Base-by-base conservation (phyloP, 1,284 basidiomycete species). In the Cystobasidium sp. region DNA sequence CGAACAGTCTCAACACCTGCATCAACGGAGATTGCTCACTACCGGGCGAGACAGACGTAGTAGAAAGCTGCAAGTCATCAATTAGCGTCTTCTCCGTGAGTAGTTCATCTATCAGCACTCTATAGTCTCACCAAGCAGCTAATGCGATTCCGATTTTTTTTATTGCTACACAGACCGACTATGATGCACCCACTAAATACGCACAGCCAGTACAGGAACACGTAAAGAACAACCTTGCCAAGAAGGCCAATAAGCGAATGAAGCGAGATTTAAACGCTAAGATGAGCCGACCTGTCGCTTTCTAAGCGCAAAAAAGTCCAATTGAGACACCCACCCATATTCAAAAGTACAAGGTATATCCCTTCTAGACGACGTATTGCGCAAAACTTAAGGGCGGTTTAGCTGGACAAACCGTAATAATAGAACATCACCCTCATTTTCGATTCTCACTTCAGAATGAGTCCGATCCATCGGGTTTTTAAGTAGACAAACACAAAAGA, bases 1-100 rank as follows among this genome's bases (percentile, higher is more conserved):
- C n/a, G n/a, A n/a, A n/a, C n/a, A 78, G 78, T 22, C 10, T 80
- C 39, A 80, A 81, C 65, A 58, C 64, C 12, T 80, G 80, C 75
- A 53, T 47, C 24, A 65, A 70, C 12, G 79, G 78, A 16, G 75
- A 81, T 49, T 80, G 80, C 77, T 68, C 62, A 10, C 76, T 80
- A 12, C 77, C 77, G 22, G 80, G 80, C 12, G 80, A 81, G 75
- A 79, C 79, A 22, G 75, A 77, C 31, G 65, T 77, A 12, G 75
- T 80, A 22, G 49, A 56, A 14, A 76, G 71, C 41, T 80, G 80
- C 74, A 68, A 78, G 46, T 77, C 77, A 12, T 75, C 78, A 6
- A 77, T 79, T n/a, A 75, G 68, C 44, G 74, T 80, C 47, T 80
- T 77, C 63, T 74, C 75, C 43, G 76, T 77, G 46, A 78, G 79